Evolutionary conservation across 257 asterid species (phyloP), one percentile per base, ranked within the genome.

Genomic region (Osmanthus fragrans): DNA sequence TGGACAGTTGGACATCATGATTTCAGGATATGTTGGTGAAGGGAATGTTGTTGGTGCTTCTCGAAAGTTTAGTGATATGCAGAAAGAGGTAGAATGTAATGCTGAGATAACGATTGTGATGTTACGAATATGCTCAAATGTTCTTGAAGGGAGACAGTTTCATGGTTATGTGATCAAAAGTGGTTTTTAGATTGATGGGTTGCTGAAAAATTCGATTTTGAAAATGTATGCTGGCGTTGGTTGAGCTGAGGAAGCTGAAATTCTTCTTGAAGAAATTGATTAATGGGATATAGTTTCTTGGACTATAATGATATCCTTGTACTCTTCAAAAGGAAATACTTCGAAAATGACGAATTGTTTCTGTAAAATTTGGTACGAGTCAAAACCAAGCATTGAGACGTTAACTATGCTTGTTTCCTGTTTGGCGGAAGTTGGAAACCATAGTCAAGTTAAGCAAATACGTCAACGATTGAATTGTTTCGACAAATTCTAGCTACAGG

Each of bases 1-100:
- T n/a, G 90, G 90, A n/a, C n/a, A n/a, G n/a, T n/a, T n/a, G n/a
- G n/a, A 87, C 85, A 67, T 74, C 81, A 65, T 86, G 72, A 79
- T 85, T 54, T 82, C 87, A 85, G 85, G 84, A 23, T 79, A 58
- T 64, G 82, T 70, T 32, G 37, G 39, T 39, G 84, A 78, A 0
- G 86, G 84, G 30, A 77, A 60, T 64, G 82, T 71, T 32, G 39
- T 2, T n/a, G 74, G 63, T 19, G 89, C 90, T 70, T 84, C 84
- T 66, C 71, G 37, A 25, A 74, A 83, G 80, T 86, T 86, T 42
- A 75, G 56, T 13, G 76, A 88, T 25, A 25, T 25, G 27, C 1
- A 1, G 27, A 25, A 25, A 25, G 27, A 25, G 27, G 27, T 25
- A 25, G 27, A 25, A 25, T 25, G 0, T 25, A 25, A 1, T 25